Evolutionary conservation across 1,284 basidiomycete genomes (phyloP).

Genomic region (Ceratobasidium sp.): DNA sequence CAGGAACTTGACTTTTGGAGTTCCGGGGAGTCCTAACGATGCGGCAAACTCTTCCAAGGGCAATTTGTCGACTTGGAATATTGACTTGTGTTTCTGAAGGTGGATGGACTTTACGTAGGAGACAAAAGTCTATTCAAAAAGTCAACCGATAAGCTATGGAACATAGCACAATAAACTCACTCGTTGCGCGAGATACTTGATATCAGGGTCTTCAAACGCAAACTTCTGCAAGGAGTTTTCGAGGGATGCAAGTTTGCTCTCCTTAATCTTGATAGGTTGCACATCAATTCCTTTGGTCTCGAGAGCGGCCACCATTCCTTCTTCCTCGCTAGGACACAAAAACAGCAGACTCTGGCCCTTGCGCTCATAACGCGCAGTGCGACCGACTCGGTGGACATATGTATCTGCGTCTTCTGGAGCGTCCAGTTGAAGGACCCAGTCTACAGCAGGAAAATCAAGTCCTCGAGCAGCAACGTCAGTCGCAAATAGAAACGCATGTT

Average conservation of each 20-base stretch:
- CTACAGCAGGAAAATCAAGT: constrained; percentile 95
- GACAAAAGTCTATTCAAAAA: constrained; percentile 85
- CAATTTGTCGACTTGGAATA: constrained; percentile 88
- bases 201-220: constrained; percentile 94
- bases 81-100: constrained; percentile 92
- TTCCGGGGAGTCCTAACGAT: constrained; percentile 92
- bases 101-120: constrained; percentile 95
- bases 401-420: constrained; percentile 98
- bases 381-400: constrained; percentile 96
- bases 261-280: constrained; percentile 89
- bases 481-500: constrained; percentile 87
- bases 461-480: constrained; percentile 99
- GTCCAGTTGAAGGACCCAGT: constrained; percentile 99
- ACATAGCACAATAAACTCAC: constrained; percentile 64
- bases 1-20: constrained; percentile 95
- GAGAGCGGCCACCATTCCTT: constrained; percentile 84
- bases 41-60: constrained; percentile 89
- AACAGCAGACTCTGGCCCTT: constrained; percentile 90
- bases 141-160: neutral
- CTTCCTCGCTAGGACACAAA: constrained; percentile 90
- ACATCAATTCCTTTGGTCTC: constrained; percentile 81
- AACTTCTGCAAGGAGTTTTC: constrained; percentile 92
- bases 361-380: constrained; percentile 94
- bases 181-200: constrained; percentile 96
- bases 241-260: constrained; percentile 89